Percentiles rank a stretch among this genome's conserved stretches.
These are phyloP conservation scores for Rhodotorula toruloides DNA, from an alignment of 768 basidiomycete genomes.

Conservation along the genomic window DNA sequence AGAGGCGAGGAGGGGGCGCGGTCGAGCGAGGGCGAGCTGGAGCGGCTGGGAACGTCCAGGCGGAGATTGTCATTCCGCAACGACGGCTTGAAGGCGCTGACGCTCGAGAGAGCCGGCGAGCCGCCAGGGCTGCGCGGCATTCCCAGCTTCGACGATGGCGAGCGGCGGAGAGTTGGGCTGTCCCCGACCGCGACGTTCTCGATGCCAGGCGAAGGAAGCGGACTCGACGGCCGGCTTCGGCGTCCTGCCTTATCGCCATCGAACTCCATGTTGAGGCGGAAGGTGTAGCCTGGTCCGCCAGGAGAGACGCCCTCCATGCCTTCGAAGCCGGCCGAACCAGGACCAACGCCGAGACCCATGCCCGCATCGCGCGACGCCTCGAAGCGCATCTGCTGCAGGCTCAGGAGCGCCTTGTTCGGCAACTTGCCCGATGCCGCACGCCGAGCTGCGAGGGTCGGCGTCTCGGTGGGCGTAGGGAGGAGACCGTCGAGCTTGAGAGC, in stretches of 20 bases:
- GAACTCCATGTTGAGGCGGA: conserved; percentile 8
- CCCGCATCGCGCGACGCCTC: conserved; percentile 24
- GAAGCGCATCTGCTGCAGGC: conserved; percentile 37
- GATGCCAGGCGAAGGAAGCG: not conserved
- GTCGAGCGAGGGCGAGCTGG: not conserved
- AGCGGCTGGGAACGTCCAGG: not conserved
- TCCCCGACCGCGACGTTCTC: conserved; percentile 3
- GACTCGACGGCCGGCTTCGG: not conserved
- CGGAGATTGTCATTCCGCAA: not conserved
- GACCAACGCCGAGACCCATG: conserved; percentile 35
- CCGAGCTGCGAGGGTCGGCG: conserved; percentile 16
- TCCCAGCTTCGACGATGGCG: not conserved
- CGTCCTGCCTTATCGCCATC: not conserved
- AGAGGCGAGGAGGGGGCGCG: conserved; percentile 15
- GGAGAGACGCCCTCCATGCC: conserved; percentile 8
- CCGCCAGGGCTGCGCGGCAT: not conserved
- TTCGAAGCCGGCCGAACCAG: conserved; percentile 21
- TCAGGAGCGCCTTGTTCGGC: conserved; percentile 29
- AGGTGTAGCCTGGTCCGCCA: conserved; percentile 7
- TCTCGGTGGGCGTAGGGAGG: not conserved
- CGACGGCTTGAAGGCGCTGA: conserved; percentile 2
- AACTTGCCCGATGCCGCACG: conserved; percentile 28
- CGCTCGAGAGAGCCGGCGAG: not conserved
- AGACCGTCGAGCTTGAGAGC: not conserved
- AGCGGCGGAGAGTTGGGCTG: not conserved